Percentiles rank a stretch among this genome's conserved stretches.
Evolutionary conservation across 352 stramenopile species (phyloP).

Genomic region (Phytophthora melonis): DNA sequence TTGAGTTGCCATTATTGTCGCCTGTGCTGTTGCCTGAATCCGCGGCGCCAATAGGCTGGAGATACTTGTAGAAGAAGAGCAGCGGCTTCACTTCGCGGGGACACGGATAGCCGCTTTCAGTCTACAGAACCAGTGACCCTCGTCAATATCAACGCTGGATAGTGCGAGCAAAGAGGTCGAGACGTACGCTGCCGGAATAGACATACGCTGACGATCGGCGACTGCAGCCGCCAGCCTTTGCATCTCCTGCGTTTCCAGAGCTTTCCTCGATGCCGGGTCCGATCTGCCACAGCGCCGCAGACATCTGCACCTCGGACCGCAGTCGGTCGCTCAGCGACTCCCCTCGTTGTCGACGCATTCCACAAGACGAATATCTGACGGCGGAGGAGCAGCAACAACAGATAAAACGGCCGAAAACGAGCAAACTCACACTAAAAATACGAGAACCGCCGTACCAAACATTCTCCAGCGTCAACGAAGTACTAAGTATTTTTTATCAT

Average conservation of each 20-base stretch:
- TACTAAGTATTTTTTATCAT: constrained; percentile 6
- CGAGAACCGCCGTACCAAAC: background rate
- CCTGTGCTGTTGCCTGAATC: background rate
- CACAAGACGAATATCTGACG: background rate
- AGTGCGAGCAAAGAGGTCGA: background rate
- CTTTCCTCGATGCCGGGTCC: constrained; percentile 6
- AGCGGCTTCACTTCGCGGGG: constrained; percentile 56
- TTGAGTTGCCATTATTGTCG: background rate
- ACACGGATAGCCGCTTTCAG: constrained; percentile 20
- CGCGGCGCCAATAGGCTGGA: constrained; percentile 61
- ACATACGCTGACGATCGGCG: background rate
- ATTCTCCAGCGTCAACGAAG: background rate
- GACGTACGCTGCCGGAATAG: constrained; percentile 15
- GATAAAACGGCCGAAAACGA: background rate
- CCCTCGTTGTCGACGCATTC: constrained; percentile 33
- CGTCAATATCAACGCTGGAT: background rate
- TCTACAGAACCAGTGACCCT: too few relatives aligned
- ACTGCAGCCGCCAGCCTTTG: constrained; percentile 5
- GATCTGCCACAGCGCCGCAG: constrained; percentile 31
- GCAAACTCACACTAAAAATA: background rate
- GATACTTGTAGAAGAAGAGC: constrained; percentile 87
- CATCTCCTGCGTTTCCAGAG: background rate
- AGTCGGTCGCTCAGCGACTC: constrained; percentile 64
- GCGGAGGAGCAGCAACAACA: background rate
- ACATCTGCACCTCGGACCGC: constrained; percentile 54